These are phyloP conservation scores for Epichloe brachyelytri DNA, from an alignment of 2,329 filamentous ascomycete genomes.

Conservation along the genomic window DNA sequence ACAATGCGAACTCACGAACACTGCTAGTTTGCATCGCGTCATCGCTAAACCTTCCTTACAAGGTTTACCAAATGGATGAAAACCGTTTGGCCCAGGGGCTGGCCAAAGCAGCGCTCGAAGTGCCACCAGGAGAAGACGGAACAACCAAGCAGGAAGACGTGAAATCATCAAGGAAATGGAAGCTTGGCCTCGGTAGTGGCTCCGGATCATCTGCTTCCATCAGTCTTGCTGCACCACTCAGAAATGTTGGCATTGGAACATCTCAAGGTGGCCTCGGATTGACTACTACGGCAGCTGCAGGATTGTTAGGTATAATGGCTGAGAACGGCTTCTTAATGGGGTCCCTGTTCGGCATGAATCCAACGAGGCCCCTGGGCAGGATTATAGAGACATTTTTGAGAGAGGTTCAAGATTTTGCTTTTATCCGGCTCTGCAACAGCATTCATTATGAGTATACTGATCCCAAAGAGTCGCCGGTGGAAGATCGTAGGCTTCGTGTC, in stretches of 20 bases:
- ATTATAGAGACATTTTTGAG: slow-evolving; percentile 81
- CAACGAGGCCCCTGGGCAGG: slow-evolving; percentile 66
- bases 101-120: slow-evolving; percentile 54
- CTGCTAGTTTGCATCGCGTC: slow-evolving; percentile 58
- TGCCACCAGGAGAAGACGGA: slow-evolving; percentile 16
- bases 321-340: slow-evolving; percentile 71
- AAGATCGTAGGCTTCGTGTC: slow-evolving; percentile 61
- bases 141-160: slow-evolving; percentile 42
- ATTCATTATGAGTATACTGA: slow-evolving; percentile 28
- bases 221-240: slow-evolving; percentile 63
- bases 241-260: slow-evolving; percentile 66
- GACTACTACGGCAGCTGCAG: slow-evolving; percentile 59
- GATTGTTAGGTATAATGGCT: slow-evolving; percentile 66
- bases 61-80: slow-evolving; percentile 57
- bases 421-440: slow-evolving; percentile 56
- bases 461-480: slow-evolving; percentile 36
- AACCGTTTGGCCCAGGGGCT: slow-evolving; percentile 61
- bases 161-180: slow-evolving; percentile 55
- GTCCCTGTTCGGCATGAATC: slow-evolving; percentile 83
- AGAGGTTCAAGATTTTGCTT: slow-evolving; percentile 80
- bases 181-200: slow-evolving; percentile 41
- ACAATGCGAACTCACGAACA: slow-evolving; percentile 59
- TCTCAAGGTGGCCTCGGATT: slow-evolving; percentile 68
- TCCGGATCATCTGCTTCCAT: slow-evolving; percentile 35
- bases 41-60: slow-evolving; percentile 55